A percentile compares a stretch with the other conserved stretches of the same genome.
Conservation (phyloP, 345 rosid species). For the Erysimum cheiranthoides region DNA sequence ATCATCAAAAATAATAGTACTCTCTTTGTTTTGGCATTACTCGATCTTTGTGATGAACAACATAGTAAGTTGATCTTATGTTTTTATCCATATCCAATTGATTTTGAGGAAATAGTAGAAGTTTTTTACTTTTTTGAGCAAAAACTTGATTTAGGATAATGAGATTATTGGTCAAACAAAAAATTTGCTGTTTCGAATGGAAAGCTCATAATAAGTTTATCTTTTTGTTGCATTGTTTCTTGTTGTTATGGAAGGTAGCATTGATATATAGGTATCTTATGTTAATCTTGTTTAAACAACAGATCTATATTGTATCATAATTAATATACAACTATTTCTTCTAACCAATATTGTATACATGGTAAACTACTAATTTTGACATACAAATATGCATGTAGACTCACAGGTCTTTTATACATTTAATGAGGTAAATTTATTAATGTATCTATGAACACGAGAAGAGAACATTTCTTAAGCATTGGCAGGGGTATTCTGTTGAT, state of each 20-base stretch:
- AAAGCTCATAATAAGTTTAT: background rate
- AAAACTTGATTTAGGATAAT: background rate
- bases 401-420: too few species aligned
- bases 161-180: conserved; percentile 24
- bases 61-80: background rate
- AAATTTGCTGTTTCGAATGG: conserved; percentile 8
- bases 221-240: background rate
- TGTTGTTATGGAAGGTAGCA: background rate
- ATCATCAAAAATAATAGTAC: conserved; percentile 14
- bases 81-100: background rate
- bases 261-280: background rate
- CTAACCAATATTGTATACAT: too few species aligned
- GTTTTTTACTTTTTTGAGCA: background rate
- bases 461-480: too few species aligned
- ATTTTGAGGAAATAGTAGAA: background rate
- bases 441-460: too few species aligned
- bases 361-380: too few species aligned
- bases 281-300: background rate
- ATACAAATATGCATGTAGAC: too few species aligned
- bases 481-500: too few species aligned
- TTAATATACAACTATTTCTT: too few species aligned
- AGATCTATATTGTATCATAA: too few species aligned
- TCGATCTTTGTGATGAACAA: background rate
- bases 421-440: too few species aligned
- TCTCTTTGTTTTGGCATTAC: conserved; percentile 19